Evolutionary conservation across 2,329 filamentous ascomycete species (phyloP).

Genomic region (Raffaelea albimanens): DNA sequence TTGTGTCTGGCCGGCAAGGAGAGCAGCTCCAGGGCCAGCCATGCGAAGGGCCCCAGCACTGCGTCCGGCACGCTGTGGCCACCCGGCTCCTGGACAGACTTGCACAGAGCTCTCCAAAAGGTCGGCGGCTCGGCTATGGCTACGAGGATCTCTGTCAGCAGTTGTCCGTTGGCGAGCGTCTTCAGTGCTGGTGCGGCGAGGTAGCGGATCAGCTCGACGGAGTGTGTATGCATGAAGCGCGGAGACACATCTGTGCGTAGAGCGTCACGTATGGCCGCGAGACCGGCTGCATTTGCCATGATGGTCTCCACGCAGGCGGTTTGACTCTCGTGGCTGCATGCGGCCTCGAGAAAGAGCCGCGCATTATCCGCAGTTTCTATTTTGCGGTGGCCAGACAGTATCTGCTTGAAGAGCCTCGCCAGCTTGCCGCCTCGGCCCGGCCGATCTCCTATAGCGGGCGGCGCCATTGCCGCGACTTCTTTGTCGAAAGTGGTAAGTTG

Average conservation of each 20-base stretch:
- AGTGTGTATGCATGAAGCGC: no score
- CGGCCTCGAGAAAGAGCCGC: slow-evolving; percentile 1
- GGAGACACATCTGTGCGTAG: slow-evolving; percentile 2
- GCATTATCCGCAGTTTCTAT: background rate
- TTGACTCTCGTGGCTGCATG: background rate
- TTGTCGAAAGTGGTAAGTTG: no score
- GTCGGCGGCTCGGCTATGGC: slow-evolving; percentile 40
- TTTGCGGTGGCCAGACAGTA: no score
- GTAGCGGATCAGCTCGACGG: slow-evolving; percentile 24
- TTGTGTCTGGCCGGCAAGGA: background rate
- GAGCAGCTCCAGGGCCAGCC: slow-evolving; percentile 4
- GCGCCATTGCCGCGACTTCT: no score
- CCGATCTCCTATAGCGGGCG: no score
- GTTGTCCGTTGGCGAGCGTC: slow-evolving; percentile 36
- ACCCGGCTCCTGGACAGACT: no score
- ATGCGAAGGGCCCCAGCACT: background rate
- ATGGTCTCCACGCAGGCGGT: slow-evolving; percentile 1
- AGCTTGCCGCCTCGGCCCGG: no score
- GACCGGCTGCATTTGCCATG: background rate
- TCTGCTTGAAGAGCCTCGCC: no score
- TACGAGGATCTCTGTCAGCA: slow-evolving; percentile 36
- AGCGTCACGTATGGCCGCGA: no score
- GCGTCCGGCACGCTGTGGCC: background rate
- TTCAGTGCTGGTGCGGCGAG: slow-evolving; percentile 34
- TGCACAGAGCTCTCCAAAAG: no score